Evolutionary conservation across 345 rosid species (phyloP).

Genomic region (Arabis hirsuta): DNA sequence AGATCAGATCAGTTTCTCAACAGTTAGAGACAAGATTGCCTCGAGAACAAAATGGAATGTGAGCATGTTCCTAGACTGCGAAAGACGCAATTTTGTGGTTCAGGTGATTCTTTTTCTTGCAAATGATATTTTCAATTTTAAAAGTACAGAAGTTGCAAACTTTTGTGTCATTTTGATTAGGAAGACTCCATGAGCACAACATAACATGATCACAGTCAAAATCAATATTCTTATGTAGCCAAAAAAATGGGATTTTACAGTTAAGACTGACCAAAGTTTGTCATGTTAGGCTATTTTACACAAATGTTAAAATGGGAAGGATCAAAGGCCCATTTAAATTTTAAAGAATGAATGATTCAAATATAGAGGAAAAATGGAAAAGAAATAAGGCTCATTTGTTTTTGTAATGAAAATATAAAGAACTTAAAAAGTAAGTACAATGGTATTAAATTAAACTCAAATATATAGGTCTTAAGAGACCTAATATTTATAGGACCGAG

Average conservation of each 20-base stretch:
- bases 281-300: background rate
- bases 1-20: slow-evolving; percentile 90
- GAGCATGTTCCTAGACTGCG: slow-evolving; percentile 86
- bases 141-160: background rate
- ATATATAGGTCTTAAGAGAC: background rate
- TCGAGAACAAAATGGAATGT: slow-evolving; percentile 74
- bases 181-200: background rate
- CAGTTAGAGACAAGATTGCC: slow-evolving; percentile 74
- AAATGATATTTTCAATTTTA: background rate
- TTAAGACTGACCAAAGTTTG: background rate
- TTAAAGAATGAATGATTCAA: background rate
- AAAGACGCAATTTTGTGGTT: slow-evolving; percentile 88
- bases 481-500: background rate
- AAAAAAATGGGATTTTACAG: background rate
- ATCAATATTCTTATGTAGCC: background rate
- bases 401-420: background rate
- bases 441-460: background rate
- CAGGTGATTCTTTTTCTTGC: slow-evolving; percentile 59
- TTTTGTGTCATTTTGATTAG: background rate
- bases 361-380: background rate
- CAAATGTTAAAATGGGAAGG: too few relatives aligned
- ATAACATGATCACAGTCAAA: background rate
- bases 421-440: background rate
- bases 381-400: background rate
- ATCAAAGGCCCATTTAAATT: background rate